Evolutionary conservation across 1,284 basidiomycete species (phyloP), one percentile per base, ranked within the genome.

Genomic region (Ceratobasidium sp.): DNA sequence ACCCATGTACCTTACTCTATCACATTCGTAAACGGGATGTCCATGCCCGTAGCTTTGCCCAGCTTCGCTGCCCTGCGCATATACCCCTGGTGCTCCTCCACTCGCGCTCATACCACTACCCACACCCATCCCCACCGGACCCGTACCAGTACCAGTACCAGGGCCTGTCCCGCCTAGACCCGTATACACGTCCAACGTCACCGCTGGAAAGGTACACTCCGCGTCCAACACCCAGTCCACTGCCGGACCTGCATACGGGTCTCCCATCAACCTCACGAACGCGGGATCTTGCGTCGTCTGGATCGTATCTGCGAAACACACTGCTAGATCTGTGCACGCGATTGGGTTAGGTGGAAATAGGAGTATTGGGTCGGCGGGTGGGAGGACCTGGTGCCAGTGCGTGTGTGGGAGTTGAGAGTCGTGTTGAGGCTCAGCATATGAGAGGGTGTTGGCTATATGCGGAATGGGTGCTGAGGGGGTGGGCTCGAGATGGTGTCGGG

Each of bases 371-470:
- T 70, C 67, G 18, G 46, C 18, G 21, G 67, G 55, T 26, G 67
- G 67, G 8, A 70, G 55, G 44, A 70, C 55, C 23, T 26, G 44
- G 26, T 70, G 67, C 67, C 67, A 70, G 46, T 70, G 67, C 16
- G 26, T 49, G 21, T 70, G 55, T 7, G 43, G 16, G 23, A 70
- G 44, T 26, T 70, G 43, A 14, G 49, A 57, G 44, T 70, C 67
- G 32, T 70, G 67, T 38, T 70, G 55, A 6, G 67, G 67, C 11
- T 70, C 67, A 30, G 67, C 54, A 18, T 70, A 54, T 18, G 67
- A 59, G 1, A 14, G 18, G 7, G 28, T 54, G 30, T 70, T 59
- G 18, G 67, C 67, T 14, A 70, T 54, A 26, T 70, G 67, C 1
- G 67, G 67, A 8, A 70, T 50, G 11, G 13, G 41, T 9, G 44